phyloP scores from a whole-genome alignment of 352 stramenopile genomes.

The Phytophthora sansomeana region DNA sequence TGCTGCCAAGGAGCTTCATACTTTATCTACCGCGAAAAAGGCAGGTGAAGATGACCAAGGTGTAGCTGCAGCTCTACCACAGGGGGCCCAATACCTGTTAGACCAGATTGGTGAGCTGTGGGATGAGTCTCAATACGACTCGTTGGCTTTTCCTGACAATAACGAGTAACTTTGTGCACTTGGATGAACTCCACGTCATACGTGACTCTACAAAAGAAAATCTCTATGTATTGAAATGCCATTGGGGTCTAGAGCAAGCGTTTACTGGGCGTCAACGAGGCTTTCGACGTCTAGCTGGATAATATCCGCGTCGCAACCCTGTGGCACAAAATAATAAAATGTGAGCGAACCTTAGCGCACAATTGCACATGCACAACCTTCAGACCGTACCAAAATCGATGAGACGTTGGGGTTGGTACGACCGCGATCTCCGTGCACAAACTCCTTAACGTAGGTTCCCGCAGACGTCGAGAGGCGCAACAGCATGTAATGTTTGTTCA shows the following conservation, averaged over 20 bases:
- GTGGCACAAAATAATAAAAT: constrained; percentile 32
- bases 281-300: constrained; percentile 97
- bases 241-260: not conserved
- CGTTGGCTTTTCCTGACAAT: constrained; percentile 61
- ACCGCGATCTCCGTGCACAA: constrained; percentile 98
- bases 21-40: constrained; percentile 4
- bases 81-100: constrained; percentile 53
- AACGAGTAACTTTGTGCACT: constrained; percentile 3
- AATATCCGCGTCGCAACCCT: constrained; percentile 95
- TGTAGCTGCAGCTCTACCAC: constrained; percentile 31
- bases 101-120: constrained; percentile 80
- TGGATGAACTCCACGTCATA: not conserved
- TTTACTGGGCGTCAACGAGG: constrained; percentile 76
- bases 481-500: constrained; percentile 98
- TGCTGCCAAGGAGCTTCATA: constrained; percentile 44
- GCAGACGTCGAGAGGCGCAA: constrained; percentile 95
- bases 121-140: constrained; percentile 86
- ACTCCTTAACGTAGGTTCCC: constrained; percentile 99
- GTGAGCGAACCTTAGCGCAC: constrained; percentile 9
- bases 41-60: constrained; percentile 1
- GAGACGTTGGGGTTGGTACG: constrained; percentile 96
- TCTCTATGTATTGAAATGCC: constrained; percentile 20
- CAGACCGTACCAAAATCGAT: constrained; percentile 77
- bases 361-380: not conserved
- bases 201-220: constrained; percentile 18